A percentile compares a stretch with the other conserved stretches of the same genome.
phyloP scores from a whole-genome alignment of 345 rosid genomes.

The Gossypium thurberi region DNA sequence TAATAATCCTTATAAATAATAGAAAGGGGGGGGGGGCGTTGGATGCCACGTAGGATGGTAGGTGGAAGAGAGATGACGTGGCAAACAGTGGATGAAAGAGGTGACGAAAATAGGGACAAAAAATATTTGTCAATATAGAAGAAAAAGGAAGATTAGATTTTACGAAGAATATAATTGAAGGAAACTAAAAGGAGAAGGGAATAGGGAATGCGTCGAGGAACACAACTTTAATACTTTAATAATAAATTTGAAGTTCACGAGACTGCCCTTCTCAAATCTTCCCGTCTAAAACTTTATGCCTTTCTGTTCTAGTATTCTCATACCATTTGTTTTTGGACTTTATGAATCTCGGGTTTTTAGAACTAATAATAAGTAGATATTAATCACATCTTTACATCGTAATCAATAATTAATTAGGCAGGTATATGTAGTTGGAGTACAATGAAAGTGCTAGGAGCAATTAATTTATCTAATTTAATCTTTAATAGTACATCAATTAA shows the following conservation, averaged over 20 bases:
- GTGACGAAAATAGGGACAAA: conserved; percentile 1
- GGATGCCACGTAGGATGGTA: conserved; percentile 23
- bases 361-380: too few relatives aligned
- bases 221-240: background rate
- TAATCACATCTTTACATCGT: too few relatives aligned
- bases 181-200: background rate
- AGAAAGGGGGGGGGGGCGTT: conserved; percentile 4
- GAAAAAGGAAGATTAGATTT: background rate
- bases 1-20: background rate
- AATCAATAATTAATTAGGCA: background rate
- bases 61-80: conserved; percentile 19
- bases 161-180: too few relatives aligned
- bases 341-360: background rate
- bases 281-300: background rate
- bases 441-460: too few relatives aligned
- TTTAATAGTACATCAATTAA: too few relatives aligned
- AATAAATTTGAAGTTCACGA: background rate
- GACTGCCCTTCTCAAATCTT: conserved; percentile 1
- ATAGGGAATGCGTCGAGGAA: background rate
- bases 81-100: background rate
- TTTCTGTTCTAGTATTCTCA: too few relatives aligned
- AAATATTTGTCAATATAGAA: background rate
- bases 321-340: background rate
- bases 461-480: too few relatives aligned
- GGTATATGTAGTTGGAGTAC: background rate